Evolutionary conservation across 1,284 basidiomycete genomes (phyloP).

Genomic region (Melampsora americana): DNA sequence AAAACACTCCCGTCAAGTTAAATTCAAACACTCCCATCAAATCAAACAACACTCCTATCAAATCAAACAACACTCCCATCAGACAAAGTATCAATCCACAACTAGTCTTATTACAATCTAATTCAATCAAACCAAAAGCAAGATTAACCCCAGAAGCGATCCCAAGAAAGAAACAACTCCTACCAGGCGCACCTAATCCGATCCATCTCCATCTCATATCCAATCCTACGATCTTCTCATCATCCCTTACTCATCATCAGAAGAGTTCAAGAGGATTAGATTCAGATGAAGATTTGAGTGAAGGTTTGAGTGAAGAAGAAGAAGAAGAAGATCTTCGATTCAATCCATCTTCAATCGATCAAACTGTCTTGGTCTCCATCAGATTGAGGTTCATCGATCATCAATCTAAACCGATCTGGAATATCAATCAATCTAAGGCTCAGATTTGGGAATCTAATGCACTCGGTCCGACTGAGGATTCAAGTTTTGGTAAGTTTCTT

Average conservation of each 20-base stretch:
- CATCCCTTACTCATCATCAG: conserved; percentile 1
- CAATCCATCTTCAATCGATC: background rate
- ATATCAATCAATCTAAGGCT: background rate
- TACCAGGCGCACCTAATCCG: conserved; percentile 23
- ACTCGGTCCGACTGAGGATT: background rate
- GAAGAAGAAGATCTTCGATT: conserved; percentile 14
- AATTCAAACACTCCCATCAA: too few species aligned
- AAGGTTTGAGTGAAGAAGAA: too few species aligned
- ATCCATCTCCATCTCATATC: background rate
- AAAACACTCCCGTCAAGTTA: too few species aligned
- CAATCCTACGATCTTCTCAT: background rate
- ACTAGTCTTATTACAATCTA: too few species aligned
- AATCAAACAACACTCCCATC: too few species aligned
- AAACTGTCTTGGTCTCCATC: conserved; percentile 21
- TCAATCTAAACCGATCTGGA: background rate
- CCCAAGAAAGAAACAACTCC: conserved; percentile 13
- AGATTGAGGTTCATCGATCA: conserved; percentile 14
- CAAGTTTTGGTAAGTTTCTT: background rate
- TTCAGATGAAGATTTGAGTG: too few species aligned
- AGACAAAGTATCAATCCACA: too few species aligned
- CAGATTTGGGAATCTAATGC: conserved; percentile 4
- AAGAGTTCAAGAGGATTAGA: too few species aligned
- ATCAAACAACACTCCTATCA: too few species aligned
- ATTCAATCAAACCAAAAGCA: background rate
- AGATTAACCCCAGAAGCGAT: conserved; percentile 15